Base-by-base conservation (phyloP, 352 stramenopile genomes). In the Phytophthora pini region DNA sequence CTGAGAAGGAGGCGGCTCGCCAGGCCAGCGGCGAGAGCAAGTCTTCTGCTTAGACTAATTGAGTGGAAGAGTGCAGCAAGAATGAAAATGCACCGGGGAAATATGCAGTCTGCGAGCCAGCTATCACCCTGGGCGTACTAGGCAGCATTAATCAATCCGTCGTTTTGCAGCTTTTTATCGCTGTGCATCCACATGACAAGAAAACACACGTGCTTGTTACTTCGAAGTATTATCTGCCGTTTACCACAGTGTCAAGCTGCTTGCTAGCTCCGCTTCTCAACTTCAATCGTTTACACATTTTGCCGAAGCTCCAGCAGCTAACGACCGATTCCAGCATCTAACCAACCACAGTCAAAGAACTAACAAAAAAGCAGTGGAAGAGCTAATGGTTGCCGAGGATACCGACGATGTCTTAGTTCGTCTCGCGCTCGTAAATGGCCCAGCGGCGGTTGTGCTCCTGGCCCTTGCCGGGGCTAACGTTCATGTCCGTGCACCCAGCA, bases 391-490 rank as follows among this genome's bases (percentile, higher is more conserved):
- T 31, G 43, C 36, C 27, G 11, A 52, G 9, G 47, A 53, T 17
- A 53, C 29, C 27, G 10, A 31, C 34, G 24, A 36, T 53, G 26
- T 12, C 31, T 69, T 73, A 76, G 40, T 76, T 70, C 36, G 63
- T 44, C 54, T 73, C 22, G 48, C 87, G 87, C 68, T 95, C 87
- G 77, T 96, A 97, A 65, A 97, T 80, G 56, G 88, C 88, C 90
- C 90, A 97, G 51, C 90, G 88, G 53, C 90, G 90, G 76, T 95
- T 96, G 77, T 95, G 88, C 70, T 96, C 86, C 68, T 97, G 85
- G 46, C 86, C 87, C 65, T 87, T 69, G 44, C 87, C 87, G 5
- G 79, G 78, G 24, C n/a, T 38, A 41, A 93, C 79, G 38, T 80
- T 78, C 72, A 83, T 76, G 63, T 93, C 90, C 12, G 61, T 74